A percentile compares a stretch with the other conserved stretches of the same genome.
These are phyloP conservation scores for Syncephalastrum contaminatum DNA, from an alignment of 371 early-diverging fungal species.

Conservation along the genomic window DNA sequence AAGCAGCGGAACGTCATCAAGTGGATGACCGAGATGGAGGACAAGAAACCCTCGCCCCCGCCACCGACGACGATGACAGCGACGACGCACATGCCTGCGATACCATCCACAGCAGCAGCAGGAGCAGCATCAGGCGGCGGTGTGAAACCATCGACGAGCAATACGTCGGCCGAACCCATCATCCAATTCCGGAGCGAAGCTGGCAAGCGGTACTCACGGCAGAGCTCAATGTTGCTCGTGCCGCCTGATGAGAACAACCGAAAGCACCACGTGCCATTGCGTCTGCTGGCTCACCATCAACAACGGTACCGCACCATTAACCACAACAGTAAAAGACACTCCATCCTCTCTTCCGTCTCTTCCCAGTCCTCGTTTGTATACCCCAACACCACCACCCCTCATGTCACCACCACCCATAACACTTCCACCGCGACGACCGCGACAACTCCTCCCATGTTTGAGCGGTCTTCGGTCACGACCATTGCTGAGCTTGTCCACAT, in stretches of 20 bases:
- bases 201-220: constrained; percentile 19
- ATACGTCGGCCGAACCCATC: constrained; percentile 7
- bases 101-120: neutral
- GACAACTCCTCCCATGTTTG: too few species aligned
- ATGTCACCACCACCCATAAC: neutral
- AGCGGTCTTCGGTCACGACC: neutral
- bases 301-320: constrained; percentile 2
- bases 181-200: constrained; percentile 39
- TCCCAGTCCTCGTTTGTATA: too few species aligned
- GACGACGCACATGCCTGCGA: constrained; percentile 3
- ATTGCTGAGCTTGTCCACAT: constrained; percentile 23
- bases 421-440: too few species aligned
- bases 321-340: neutral
- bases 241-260: constrained; percentile 22
- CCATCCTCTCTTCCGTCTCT: too few species aligned
- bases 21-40: constrained; percentile 43
- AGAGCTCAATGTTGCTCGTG: constrained; percentile 17
- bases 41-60: constrained; percentile 2
- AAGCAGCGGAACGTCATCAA: constrained; percentile 29
- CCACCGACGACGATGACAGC: constrained; percentile 6
- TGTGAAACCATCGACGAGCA: neutral
- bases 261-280: constrained; percentile 33
- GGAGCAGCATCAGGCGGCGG: too few species aligned
- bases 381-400: constrained; percentile 1
- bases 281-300: constrained; percentile 13